phyloP scores from a whole-genome alignment of 192 early-diverging fungal species.

The Podila clonocystis region DNA sequence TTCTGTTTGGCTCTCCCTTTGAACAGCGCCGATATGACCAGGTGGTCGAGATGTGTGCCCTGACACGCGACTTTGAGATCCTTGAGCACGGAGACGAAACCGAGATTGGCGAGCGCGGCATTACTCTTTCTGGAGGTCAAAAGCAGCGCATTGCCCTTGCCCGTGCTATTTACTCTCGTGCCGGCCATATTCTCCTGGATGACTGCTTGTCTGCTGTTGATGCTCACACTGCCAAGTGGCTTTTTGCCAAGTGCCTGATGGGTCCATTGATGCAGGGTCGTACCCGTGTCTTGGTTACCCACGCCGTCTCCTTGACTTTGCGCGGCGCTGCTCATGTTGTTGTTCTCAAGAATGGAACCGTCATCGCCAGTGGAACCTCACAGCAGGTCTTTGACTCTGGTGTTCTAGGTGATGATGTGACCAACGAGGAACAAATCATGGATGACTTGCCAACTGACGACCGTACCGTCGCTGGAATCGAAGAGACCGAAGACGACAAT shows the following conservation, averaged over 20 bases:
- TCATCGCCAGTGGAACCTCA: constrained; percentile 62
- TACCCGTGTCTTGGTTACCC: constrained; percentile 93
- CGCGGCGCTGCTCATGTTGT: constrained; percentile 67
- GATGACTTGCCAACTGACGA: constrained; percentile 33
- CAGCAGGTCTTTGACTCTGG: constrained; percentile 59
- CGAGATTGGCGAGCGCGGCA: constrained; percentile 92
- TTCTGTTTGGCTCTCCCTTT: constrained; percentile 86
- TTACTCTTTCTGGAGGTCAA: constrained; percentile 94
- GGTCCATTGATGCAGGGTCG: constrained; percentile 79
- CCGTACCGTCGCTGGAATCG: constrained; percentile 27
- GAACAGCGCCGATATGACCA: constrained; percentile 81
- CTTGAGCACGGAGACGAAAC: constrained; percentile 89
- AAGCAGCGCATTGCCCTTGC: constrained; percentile 74
- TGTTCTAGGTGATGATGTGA: constrained; percentile 57
- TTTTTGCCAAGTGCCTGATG: constrained; percentile 69
- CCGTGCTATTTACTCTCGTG: constrained; percentile 88
- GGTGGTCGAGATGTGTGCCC: constrained; percentile 85
- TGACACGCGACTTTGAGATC: constrained; percentile 88
- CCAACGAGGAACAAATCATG: constrained; percentile 44
- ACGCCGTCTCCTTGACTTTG: constrained; percentile 77
- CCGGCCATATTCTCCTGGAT: constrained; percentile 70
- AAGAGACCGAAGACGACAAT: constrained; percentile 35
- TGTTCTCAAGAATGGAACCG: constrained; percentile 68
- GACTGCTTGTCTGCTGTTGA: constrained; percentile 72
- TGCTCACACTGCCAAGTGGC: constrained; percentile 67